phyloP scores from a whole-genome alignment of 805 yeast species.

The Wickerhamomyces tratensis region DNA sequence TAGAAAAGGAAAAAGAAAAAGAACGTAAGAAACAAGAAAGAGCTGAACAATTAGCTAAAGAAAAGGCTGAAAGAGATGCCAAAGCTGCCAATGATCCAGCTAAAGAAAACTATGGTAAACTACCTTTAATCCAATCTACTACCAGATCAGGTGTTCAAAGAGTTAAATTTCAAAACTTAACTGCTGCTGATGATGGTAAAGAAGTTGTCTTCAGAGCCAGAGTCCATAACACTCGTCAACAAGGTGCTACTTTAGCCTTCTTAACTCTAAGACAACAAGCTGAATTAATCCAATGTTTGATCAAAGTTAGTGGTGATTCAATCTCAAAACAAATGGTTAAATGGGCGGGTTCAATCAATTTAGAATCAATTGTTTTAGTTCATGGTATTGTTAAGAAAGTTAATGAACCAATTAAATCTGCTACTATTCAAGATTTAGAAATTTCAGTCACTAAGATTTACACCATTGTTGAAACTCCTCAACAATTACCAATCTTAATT shows the following conservation, averaged over 20 bases:
- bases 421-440: conserved; percentile 88
- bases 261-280: conserved; percentile 87
- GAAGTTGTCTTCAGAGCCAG: conserved; percentile 87
- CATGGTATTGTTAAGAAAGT: conserved; percentile 79
- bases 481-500: conserved; percentile 83
- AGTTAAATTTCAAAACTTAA: conserved; percentile 43
- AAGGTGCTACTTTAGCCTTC: conserved; percentile 91
- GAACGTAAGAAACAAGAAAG: conserved; percentile 87
- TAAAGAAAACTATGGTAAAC: conserved; percentile 78
- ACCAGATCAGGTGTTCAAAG: conserved; percentile 60
- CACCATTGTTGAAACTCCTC: conserved; percentile 82
- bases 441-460: conserved; percentile 64
- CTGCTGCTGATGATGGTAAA: conserved; percentile 59
- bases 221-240: conserved; percentile 87
- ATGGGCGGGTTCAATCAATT: conserved; percentile 80
- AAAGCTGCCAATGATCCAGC: conserved; percentile 79
- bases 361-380: conserved; percentile 88
- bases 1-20: conserved; percentile 89
- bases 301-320: conserved; percentile 63
- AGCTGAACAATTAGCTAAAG: conserved; percentile 82
- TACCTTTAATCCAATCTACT: conserved; percentile 76
- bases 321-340: conserved; percentile 94
- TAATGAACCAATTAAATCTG: conserved; percentile 79
- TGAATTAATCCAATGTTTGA: conserved; percentile 71
- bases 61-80: conserved; percentile 57